Evolutionary conservation across 192 early-diverging fungal species (phyloP), one percentile per base, ranked within the genome.

Genomic region (Obelidium mucronatum): DNA sequence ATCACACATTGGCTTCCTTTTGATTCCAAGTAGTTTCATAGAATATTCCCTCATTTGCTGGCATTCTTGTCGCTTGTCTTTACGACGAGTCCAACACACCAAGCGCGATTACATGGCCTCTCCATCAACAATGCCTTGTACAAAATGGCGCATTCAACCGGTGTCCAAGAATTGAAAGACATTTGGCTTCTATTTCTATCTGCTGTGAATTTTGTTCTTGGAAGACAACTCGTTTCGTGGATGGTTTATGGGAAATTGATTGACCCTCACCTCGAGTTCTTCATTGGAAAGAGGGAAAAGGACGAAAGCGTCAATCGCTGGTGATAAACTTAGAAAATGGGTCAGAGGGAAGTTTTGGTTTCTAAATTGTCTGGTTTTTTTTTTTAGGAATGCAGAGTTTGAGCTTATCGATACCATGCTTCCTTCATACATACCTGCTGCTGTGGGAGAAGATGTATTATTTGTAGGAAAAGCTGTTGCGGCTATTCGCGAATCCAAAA

Each of bases 391-490:
- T 24, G 67, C 81, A 51, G 72, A 85, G 35, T 91, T 85, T 53
- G 64, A 60, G 1, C 51, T 93, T 1, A 83, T 85, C 3, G 65
- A 82, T 3, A 52, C 64, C 3, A 73, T 84, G 51, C 67, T 89
- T 4, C 91, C 91, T 26, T 42, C 52, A 3, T 84, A 90, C 74
- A 82, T 93, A 52, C 84, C 90, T 24, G 40, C 37, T 0, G 37
- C 64, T 0, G 42, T 91, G n/a, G 90, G 87, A 1, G 75, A 91
- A 36, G 85, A 83, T 22, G 86, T 93, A 71, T 75, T 92, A 22
- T 93, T 92, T 80, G 82, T 91, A 37, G 92, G 92, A 2, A 91
- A 89, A 76, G 86, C 90, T 0, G 81, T 91, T 33, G 81, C 84
- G 0, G 91, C 87, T 5, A 86, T 88, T 6, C 59, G 65, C 2